These are phyloP conservation scores for Lasiosphaeria miniovina DNA, from an alignment of 495 filamentous ascomycete genomes.

Conservation along the genomic window DNA sequence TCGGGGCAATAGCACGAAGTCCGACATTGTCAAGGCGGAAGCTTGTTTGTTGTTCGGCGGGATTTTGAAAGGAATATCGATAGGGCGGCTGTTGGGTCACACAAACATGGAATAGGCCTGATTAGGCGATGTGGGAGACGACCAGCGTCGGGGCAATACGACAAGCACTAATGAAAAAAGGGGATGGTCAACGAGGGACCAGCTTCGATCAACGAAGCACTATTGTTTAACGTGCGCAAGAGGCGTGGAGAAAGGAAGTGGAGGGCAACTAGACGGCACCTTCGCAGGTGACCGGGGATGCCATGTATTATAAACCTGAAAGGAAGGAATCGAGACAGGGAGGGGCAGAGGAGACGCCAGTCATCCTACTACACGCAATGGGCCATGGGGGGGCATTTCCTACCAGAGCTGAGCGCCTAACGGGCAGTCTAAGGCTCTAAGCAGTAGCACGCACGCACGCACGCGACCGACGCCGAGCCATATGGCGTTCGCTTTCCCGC, in stretches of 20 bases:
- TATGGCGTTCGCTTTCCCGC: neutral
- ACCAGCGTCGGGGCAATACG: conserved; percentile 36
- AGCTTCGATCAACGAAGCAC: conserved; percentile 53
- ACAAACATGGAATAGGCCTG: conserved; percentile 22
- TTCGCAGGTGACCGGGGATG: conserved; percentile 22
- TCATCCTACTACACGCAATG: neutral
- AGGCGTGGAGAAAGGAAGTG: conserved; percentile 33
- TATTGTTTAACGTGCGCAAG: conserved; percentile 31
- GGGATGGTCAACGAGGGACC: conserved; percentile 38
- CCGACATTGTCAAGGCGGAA: conserved; percentile 46
- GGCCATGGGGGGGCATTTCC: conserved; percentile 12
- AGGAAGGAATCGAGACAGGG: conserved; percentile 16
- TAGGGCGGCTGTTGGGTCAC: conserved; percentile 15
- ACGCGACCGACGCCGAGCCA: too few relatives aligned
- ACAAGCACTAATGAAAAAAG: conserved; percentile 28
- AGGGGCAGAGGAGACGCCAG: conserved; percentile 5
- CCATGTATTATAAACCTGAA: conserved; percentile 28
- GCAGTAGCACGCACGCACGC: too few relatives aligned
- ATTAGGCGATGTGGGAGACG: conserved; percentile 25
- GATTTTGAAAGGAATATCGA: conserved; percentile 12
- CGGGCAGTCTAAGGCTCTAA: neutral
- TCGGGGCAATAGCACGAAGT: conserved; percentile 54
- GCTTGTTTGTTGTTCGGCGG: conserved; percentile 18
- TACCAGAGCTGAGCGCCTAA: conserved; percentile 28
- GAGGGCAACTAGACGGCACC: conserved; percentile 20